phyloP scores from a whole-genome alignment of 2,329 filamentous ascomycete species.

The Dactylellina sp. region DNA sequence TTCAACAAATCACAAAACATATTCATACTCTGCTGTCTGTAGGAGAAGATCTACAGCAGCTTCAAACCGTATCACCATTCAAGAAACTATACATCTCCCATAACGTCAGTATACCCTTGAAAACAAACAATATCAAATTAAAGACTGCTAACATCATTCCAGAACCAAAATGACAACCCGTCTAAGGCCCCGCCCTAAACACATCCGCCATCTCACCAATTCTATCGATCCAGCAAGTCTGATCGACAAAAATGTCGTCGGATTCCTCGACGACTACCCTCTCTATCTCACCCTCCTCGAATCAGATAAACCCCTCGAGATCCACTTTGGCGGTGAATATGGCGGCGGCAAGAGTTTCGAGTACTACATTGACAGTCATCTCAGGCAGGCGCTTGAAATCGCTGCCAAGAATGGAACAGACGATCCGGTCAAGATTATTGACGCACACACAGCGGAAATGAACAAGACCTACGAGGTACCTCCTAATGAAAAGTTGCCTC shows the following conservation, averaged over 20 bases:
- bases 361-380: constrained; percentile 31
- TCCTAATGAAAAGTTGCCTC: constrained; percentile 29
- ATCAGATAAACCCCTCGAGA: constrained; percentile 17
- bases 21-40: too few relatives aligned
- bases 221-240: constrained; percentile 20
- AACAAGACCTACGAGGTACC: constrained; percentile 26
- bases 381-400: constrained; percentile 19
- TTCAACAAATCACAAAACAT: too few relatives aligned
- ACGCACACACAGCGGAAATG: constrained; percentile 24
- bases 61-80: too few relatives aligned
- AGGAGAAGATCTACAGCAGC: too few relatives aligned
- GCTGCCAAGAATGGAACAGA: neutral
- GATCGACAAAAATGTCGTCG: constrained; percentile 38
- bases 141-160: too few relatives aligned
- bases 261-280: constrained; percentile 41
- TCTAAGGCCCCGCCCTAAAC: constrained; percentile 28
- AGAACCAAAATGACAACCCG: neutral
- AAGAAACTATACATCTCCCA: too few relatives aligned
- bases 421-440: constrained; percentile 16
- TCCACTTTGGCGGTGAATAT: constrained; percentile 35
- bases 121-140: too few relatives aligned
- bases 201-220: constrained; percentile 29
- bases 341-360: constrained; percentile 43
- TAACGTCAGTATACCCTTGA: too few relatives aligned
- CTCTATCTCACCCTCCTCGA: constrained; percentile 19